Base-by-base conservation (phyloP, 768 basidiomycete genomes). In the Dioszegia aurantiaca region DNA sequence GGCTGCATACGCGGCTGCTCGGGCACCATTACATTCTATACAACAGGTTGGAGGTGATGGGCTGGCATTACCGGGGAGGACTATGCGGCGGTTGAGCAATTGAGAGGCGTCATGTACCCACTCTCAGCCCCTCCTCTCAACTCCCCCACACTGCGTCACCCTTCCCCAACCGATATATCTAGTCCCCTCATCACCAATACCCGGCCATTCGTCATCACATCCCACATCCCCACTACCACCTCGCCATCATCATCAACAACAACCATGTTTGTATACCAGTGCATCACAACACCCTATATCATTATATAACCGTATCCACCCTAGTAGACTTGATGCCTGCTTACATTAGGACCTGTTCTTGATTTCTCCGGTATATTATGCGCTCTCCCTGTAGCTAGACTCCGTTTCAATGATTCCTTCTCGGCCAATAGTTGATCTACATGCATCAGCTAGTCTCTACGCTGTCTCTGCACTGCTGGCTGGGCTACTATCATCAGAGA, bases 11-110 rank as follows among this genome's bases (percentile, higher is more conserved):
- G n/a, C 23, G 10, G 26, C 31, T 24, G 54, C 58, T 5, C 64
- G 69, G 14, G 59, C 59, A 21, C 61, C 56, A 24, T 56, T 71
- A 30, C 59, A 63, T 27, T 55, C 58, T 30, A 45, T 64, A 19
- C 58, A 56, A 30, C 43, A 56, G 17, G 58, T n/a, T n/a, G n/a
- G 58, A 14, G 68, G 60, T 27, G 66, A 68, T 5, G 54, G 43
- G 11, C 40, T 68, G 14, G 33, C 61, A 1, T 28, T 68, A 33
- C 69, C 69, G 27, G 56, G 59, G 33, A 47, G 67, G 47, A 44
- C 43, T 17, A 71, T 67, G 61, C 49, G 68, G 48, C 59, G 69
- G 31, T 57, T 65, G 36, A 65, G 61, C 55, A 70, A 65, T 39
- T 70, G 60, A 36, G 24, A 12, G 23, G 21, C 19, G 21, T 8